Evolutionary conservation across 2,329 filamentous ascomycete species (phyloP).

Genomic region (Paecilomyces dactylethromorphus): DNA sequence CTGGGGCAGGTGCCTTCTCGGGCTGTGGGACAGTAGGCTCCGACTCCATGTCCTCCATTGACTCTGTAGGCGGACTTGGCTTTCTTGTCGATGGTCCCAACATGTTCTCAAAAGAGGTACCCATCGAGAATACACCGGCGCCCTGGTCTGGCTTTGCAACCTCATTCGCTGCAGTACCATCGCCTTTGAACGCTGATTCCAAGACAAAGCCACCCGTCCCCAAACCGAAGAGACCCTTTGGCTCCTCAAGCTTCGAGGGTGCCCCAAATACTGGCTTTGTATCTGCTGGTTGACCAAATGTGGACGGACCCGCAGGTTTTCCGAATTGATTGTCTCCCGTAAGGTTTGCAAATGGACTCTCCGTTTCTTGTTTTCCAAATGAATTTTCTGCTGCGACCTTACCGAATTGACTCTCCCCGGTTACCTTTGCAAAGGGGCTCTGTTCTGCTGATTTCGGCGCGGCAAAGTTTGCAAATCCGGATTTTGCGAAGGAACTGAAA

Average conservation of each 20-base stretch:
- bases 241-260: conserved; percentile 17
- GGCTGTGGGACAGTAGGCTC: conserved; percentile 12
- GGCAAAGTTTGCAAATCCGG: conserved; percentile 18
- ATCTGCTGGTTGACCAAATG: conserved; percentile 22
- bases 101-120: conserved; percentile 32
- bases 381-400: conserved; percentile 12
- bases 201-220: conserved; percentile 31
- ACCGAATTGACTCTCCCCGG: too few relatives aligned
- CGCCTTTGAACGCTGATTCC: conserved; percentile 39
- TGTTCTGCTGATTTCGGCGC: conserved; percentile 15
- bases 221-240: conserved; percentile 23
- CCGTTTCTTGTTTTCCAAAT: conserved; percentile 18
- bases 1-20: conserved; percentile 15
- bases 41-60: conserved; percentile 32
- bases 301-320: conserved; percentile 20
- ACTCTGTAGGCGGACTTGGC: conserved; percentile 24
- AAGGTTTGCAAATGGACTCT: conserved; percentile 20
- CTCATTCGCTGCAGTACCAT: conserved; percentile 34
- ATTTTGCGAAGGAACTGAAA: conserved; percentile 27
- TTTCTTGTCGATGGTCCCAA: conserved; percentile 26
- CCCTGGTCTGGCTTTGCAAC: conserved; percentile 26
- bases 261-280: conserved; percentile 18
- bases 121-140: conserved; percentile 30
- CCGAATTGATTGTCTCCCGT: conserved; percentile 19
- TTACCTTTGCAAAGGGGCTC: conserved; percentile 21